These are phyloP conservation scores for Daldinia childiae DNA, from an alignment of 495 filamentous ascomycete genomes.

Conservation along the genomic window DNA sequence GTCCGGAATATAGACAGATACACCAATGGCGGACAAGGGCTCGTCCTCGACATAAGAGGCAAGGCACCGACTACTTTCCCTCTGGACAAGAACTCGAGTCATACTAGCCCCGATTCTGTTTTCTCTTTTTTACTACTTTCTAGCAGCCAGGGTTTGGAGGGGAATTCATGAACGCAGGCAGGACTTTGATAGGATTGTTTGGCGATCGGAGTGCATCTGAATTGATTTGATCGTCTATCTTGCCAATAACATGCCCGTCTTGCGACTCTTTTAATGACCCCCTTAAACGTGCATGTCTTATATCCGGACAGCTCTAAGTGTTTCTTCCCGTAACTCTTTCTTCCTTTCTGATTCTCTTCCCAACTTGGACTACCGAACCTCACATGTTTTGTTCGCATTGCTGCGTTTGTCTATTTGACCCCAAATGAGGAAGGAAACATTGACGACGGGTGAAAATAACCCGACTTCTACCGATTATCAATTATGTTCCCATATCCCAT, in stretches of 20 bases:
- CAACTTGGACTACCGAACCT: neutral
- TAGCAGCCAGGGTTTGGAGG: conserved; percentile 44
- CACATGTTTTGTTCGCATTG: neutral
- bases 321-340: neutral
- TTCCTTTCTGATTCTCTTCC: neutral
- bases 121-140: conserved; percentile 55
- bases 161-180: conserved; percentile 52
- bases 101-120: conserved; percentile 41
- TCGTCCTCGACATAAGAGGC: conserved; percentile 18
- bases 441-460: conserved; percentile 2
- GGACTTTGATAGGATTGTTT: conserved; percentile 58
- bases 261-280: neutral
- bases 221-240: conserved; percentile 51
- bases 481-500: conserved; percentile 14
- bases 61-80: conserved; percentile 20
- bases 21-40: conserved; percentile 19
- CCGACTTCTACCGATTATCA: conserved; percentile 34
- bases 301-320: neutral
- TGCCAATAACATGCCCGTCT: conserved; percentile 11
- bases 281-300: neutral
- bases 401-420: neutral
- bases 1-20: conserved; percentile 26
- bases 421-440: conserved; percentile 6
- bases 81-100: conserved; percentile 35
- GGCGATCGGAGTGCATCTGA: conserved; percentile 58